These are phyloP conservation scores for Penicillium verhagenii DNA, from an alignment of 495 filamentous ascomycete genomes.

Conservation along the genomic window DNA sequence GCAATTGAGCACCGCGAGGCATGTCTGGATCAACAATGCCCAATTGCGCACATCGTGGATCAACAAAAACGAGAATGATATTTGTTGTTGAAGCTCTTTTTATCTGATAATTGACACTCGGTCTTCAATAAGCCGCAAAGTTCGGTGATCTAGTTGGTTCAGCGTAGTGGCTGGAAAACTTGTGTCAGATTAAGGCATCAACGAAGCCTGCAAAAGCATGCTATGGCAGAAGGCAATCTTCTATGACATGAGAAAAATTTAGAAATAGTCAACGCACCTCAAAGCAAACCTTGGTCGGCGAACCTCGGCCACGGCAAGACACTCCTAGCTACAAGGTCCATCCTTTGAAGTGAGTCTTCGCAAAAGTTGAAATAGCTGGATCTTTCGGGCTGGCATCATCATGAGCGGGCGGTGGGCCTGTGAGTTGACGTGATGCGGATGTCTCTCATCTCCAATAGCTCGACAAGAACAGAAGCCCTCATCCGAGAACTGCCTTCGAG, in stretches of 20 bases:
- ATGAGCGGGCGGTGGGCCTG: background rate
- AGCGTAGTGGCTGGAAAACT: background rate
- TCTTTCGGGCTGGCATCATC: background rate
- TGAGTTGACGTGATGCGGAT: background rate
- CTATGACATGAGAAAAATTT: background rate
- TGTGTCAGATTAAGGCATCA: background rate
- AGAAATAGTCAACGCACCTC: background rate
- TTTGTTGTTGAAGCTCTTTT: background rate
- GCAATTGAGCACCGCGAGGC: background rate
- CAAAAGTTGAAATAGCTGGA: background rate
- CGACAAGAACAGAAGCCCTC: background rate
- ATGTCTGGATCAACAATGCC: background rate
- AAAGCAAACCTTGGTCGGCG: background rate
- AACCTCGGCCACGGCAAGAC: no score
- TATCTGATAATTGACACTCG: background rate
- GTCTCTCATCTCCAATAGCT: background rate
- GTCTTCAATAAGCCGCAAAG: background rate
- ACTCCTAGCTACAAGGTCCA: background rate
- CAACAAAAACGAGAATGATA: background rate
- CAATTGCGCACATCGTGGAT: background rate
- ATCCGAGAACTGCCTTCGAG: background rate
- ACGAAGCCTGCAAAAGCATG: background rate
- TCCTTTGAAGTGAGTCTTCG: background rate
- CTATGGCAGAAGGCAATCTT: background rate
- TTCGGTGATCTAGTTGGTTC: background rate